Evolutionary conservation across 2,329 filamentous ascomycete species (phyloP), one percentile per base, ranked within the genome.

Genomic region (Lizonia empirigonia): DNA sequence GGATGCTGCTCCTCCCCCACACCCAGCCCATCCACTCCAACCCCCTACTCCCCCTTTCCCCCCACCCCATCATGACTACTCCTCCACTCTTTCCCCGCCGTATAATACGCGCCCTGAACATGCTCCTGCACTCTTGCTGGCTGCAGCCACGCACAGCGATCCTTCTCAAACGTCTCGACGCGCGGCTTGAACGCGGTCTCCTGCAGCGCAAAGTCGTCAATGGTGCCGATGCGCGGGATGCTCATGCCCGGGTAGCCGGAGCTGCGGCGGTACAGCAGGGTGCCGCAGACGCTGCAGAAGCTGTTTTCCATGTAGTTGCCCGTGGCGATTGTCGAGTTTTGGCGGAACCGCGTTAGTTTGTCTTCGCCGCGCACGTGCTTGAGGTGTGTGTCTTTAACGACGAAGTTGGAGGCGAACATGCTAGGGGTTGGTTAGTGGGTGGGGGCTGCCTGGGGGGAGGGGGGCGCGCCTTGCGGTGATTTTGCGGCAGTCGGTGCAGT

Each of bases 281-380:
- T 80, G 1, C 85, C 84, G 62, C 85, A 88, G 0, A 74, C 79
- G 0, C 64, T 72, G 58, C 85, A 88, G 68, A 87, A 88, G 62
- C 76, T 74, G 62, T 87, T 87, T 10, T 80, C 80, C 84, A 88
- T 88, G 38, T 42, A 39, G 20, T 59, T 56, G 4, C 56, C 53
- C 2, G 55, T 74, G 0, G 55, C 73, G 32, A 82, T 77, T 0
- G 66, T 67, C 12, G 52, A 29, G 0, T 40, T 46, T 35, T 85
- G 78, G 6, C 58, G 53, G 44, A 71, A 85, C 0, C 62, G 58
- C n/a, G 63, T 80, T 3, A 85, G 73, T 13, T 77, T 79, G 1
- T 80, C 77, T 2, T 70, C 69, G 7, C 82, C 82, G 6, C 82
- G 80, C 0, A 81, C 7, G 59, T 83, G 78, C 38, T 63, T 75